A percentile compares a stretch with the other conserved stretches of the same genome.
Conservation (phyloP, 768 basidiomycete species). For the Termitomyces sp. region DNA sequence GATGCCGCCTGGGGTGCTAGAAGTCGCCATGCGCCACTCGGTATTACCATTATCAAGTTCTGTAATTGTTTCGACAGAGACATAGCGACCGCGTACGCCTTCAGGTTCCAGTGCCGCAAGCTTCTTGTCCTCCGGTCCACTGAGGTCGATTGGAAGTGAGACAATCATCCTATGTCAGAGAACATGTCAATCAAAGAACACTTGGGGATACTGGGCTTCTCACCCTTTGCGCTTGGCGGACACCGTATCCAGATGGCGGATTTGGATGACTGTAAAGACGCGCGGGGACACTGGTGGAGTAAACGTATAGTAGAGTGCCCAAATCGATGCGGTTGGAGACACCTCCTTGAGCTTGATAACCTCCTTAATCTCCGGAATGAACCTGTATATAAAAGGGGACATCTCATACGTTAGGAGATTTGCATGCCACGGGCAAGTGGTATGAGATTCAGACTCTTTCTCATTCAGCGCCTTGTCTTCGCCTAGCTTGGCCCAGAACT, state of each 20-base stretch:
- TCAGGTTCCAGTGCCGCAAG: conserved; percentile 58
- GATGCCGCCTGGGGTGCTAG: conserved; percentile 63
- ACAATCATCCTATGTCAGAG: conserved; percentile 36
- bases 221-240: conserved; percentile 54
- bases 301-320: conserved; percentile 72
- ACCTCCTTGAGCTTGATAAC: conserved; percentile 57
- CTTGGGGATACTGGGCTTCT: conserved; percentile 15
- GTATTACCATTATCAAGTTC: conserved; percentile 59
- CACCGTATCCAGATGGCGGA: conserved; percentile 44
- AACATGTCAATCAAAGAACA: background rate
- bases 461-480: conserved; percentile 65
- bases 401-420: conserved; percentile 11
- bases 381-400: conserved; percentile 35
- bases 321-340: conserved; percentile 60
- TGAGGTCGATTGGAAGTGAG: conserved; percentile 67
- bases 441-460: conserved; percentile 42
- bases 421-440: conserved; percentile 8
- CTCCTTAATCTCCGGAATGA: conserved; percentile 59
- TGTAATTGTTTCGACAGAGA: conserved; percentile 59
- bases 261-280: conserved; percentile 71
- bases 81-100: conserved; percentile 63
- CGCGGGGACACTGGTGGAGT: conserved; percentile 66
- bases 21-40: conserved; percentile 81
- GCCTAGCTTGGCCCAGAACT: conserved; percentile 67
- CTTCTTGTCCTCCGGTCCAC: conserved; percentile 43